A percentile compares a stretch with the other conserved stretches of the same genome.
phyloP scores from a whole-genome alignment of 495 filamentous ascomycete genomes.

The Cenococcum geophilum region DNA sequence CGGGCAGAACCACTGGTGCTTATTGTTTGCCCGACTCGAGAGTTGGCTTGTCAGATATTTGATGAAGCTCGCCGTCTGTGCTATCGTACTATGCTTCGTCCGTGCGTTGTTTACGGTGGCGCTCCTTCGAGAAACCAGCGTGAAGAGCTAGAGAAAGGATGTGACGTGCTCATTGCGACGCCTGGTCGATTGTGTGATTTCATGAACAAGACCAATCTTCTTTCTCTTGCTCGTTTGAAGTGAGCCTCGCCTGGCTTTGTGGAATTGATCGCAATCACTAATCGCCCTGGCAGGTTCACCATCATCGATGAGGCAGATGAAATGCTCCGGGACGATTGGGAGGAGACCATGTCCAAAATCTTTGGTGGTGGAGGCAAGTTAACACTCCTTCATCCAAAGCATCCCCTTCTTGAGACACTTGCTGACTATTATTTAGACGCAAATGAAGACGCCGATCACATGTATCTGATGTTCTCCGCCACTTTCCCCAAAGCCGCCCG shows the following conservation, averaged over 20 bases:
- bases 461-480: constrained; percentile 90
- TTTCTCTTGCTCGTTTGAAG: constrained; percentile 70
- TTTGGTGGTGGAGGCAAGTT: constrained; percentile 69
- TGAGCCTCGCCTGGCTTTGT: constrained; percentile 39
- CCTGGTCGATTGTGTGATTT: constrained; percentile 83
- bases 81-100: constrained; percentile 90
- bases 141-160: constrained; percentile 69
- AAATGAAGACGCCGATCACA: constrained; percentile 75
- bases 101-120: constrained; percentile 87
- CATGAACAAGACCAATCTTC: constrained; percentile 57
- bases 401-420: background rate
- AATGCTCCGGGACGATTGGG: constrained; percentile 72
- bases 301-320: constrained; percentile 96
- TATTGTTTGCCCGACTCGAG: constrained; percentile 78
- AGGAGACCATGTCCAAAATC: constrained; percentile 60
- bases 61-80: constrained; percentile 85
- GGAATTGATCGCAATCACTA: constrained; percentile 1
- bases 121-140: constrained; percentile 59
- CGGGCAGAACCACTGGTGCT: constrained; percentile 81
- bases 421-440: constrained; percentile 34
- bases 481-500: constrained; percentile 79
- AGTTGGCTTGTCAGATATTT: constrained; percentile 90
- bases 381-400: background rate
- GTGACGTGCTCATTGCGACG: constrained; percentile 82
- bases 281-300: constrained; percentile 54